Conservation (phyloP, 2,329 filamentous ascomycete species). For the Colletotrichum shisoi region DNA sequence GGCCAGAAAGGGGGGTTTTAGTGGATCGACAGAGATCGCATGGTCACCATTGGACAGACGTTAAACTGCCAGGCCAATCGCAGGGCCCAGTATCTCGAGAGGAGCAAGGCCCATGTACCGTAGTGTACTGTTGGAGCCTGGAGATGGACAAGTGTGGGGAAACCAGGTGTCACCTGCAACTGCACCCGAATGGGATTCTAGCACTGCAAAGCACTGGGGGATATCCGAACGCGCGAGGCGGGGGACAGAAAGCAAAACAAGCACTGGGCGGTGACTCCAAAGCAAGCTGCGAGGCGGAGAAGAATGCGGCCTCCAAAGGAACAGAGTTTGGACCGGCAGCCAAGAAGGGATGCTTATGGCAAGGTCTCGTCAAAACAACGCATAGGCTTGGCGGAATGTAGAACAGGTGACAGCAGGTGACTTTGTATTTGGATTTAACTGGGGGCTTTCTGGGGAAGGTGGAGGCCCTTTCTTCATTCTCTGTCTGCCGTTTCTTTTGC, state of each 20-base stretch:
- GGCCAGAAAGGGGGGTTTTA: slow-evolving; percentile 1
- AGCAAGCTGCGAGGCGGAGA: neutral
- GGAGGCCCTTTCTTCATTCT: no score
- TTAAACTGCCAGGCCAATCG: slow-evolving; percentile 8
- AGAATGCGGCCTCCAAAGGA: neutral
- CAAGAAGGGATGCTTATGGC: slow-evolving; percentile 7
- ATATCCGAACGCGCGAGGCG: neutral
- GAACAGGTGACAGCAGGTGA: neutral
- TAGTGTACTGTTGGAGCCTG: neutral
- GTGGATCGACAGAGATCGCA: slow-evolving; percentile 13
- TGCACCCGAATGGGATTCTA: neutral
- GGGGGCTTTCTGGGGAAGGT: no score
- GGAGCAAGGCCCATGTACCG: neutral
- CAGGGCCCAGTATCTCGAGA: neutral
- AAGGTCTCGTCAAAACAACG: slow-evolving; percentile 12
- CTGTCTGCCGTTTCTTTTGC: no score
- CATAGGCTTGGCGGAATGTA: slow-evolving; percentile 14
- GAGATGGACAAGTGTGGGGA: slow-evolving; percentile 26
- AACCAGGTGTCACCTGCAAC: slow-evolving; percentile 6
- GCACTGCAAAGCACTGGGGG: no score
- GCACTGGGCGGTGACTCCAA: neutral
- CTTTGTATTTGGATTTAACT: slow-evolving; percentile 1
- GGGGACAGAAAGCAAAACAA: neutral
- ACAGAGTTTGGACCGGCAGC: slow-evolving; percentile 15
- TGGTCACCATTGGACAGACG: slow-evolving; percentile 20